Conservation (phyloP, 805 yeast genomes). For the Barnettozyma siamensis region DNA sequence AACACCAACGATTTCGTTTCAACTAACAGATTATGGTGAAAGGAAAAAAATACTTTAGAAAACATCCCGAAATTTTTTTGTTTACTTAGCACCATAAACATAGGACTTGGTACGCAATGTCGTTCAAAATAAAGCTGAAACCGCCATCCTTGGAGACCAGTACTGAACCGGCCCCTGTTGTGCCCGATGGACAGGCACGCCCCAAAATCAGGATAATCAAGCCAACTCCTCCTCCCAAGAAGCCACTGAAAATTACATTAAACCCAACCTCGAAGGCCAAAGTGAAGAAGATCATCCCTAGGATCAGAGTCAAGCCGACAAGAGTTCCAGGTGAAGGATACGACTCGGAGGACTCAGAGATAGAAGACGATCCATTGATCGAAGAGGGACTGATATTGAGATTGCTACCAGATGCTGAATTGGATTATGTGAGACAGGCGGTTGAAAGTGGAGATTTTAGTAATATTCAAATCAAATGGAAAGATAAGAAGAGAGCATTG, state of each 20-base stretch:
- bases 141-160: background rate
- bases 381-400: conserved; percentile 84
- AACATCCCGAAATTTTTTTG: background rate
- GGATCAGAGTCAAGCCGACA: conserved; percentile 50
- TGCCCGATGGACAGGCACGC: background rate
- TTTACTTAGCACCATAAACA: too few species aligned
- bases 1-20: background rate
- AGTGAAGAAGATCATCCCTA: conserved; percentile 24
- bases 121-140: conserved; percentile 6
- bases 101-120: too few species aligned
- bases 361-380: conserved; percentile 88
- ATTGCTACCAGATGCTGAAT: conserved; percentile 58
- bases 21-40: background rate
- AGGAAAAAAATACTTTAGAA: background rate
- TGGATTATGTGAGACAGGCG: conserved; percentile 70
- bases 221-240: conserved; percentile 1
- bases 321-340: conserved; percentile 92
- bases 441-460: conserved; percentile 73
- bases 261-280: conserved; percentile 5
- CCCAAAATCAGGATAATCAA: background rate
- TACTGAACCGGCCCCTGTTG: background rate
- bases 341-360: conserved; percentile 93
- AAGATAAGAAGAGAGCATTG: conserved; percentile 73
- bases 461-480: conserved; percentile 73
- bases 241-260: conserved; percentile 12